These are phyloP conservation scores for Davidsoniella australis DNA, from an alignment of 2,329 filamentous ascomycete genomes.

Conservation along the genomic window DNA sequence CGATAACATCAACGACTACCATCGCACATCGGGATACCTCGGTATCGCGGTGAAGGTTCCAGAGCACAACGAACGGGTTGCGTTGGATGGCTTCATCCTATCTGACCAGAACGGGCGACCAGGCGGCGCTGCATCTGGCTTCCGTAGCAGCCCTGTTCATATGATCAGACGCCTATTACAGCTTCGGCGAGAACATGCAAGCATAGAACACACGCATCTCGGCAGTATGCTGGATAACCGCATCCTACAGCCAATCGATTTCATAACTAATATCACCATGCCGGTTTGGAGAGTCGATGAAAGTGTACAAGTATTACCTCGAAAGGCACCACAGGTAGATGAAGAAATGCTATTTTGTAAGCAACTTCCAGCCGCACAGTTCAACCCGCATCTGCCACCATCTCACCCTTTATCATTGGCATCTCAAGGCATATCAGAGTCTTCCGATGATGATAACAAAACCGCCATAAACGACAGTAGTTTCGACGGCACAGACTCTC, in stretches of 20 bases:
- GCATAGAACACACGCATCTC: conserved; percentile 26
- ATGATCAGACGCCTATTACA: conserved; percentile 23
- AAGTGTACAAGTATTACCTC: too few species aligned
- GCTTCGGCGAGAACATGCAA: conserved; percentile 22
- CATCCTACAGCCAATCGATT: conserved; percentile 15
- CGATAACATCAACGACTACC: conserved; percentile 34
- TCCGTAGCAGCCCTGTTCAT: conserved; percentile 20
- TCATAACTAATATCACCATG: conserved; percentile 4
- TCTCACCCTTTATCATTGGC: too few species aligned
- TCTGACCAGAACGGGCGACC: conserved; percentile 4
- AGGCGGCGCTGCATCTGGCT: conserved; percentile 15
- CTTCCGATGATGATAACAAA: too few species aligned
- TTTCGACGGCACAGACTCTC: too few species aligned
- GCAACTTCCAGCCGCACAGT: too few species aligned
- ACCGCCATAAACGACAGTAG: too few species aligned
- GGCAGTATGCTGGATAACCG: conserved; percentile 22
- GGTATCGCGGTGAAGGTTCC: conserved; percentile 24
- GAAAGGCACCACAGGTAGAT: too few species aligned
- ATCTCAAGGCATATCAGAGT: too few species aligned
- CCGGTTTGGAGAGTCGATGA: too few species aligned
- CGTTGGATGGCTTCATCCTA: conserved; percentile 22
- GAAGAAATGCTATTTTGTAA: too few species aligned
- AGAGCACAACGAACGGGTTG: conserved; percentile 14
- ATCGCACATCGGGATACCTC: conserved; percentile 31
- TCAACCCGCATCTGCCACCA: too few species aligned